These are phyloP conservation scores for Flaveria sonorensis DNA, from an alignment of 129 eudicot species.

Conservation along the genomic window DNA sequence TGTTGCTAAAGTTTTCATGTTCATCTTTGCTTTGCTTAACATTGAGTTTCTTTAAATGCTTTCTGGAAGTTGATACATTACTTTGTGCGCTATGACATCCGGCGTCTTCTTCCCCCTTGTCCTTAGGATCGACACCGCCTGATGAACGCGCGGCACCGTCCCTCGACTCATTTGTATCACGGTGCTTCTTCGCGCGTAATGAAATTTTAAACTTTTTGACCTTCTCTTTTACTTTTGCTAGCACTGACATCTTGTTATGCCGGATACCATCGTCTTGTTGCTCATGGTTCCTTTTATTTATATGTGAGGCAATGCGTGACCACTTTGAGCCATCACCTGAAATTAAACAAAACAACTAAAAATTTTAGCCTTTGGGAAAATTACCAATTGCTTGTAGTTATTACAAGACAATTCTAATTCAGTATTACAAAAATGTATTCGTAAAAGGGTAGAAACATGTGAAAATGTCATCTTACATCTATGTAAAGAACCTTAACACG, in stretches of 20 bases:
- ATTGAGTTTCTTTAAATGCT: constrained; percentile 33
- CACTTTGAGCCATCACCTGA: constrained; percentile 58
- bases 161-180: constrained; percentile 13
- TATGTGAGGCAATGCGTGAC: constrained; percentile 39
- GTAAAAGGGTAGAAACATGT: neutral
- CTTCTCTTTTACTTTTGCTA: constrained; percentile 72
- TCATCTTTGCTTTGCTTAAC: constrained; percentile 20
- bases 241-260: constrained; percentile 56
- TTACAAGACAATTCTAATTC: too few species aligned
- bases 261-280: constrained; percentile 42
- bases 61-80: constrained; percentile 38
- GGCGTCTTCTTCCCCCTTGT: constrained; percentile 51
- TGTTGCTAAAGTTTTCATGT: constrained; percentile 2
- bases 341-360: neutral
- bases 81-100: constrained; percentile 62
- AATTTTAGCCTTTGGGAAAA: neutral
- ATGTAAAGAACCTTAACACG: too few species aligned
- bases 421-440: too few species aligned
- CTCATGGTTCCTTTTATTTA: constrained; percentile 29
- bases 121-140: constrained; percentile 34
- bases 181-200: constrained; percentile 50
- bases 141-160: constrained; percentile 36
- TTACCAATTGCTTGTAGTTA: neutral
- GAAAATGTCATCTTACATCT: too few species aligned
- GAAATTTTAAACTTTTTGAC: constrained; percentile 59